Base-by-base conservation (phyloP, 1,139 yeast genomes). In the Sugiyamaella neomexicana region DNA sequence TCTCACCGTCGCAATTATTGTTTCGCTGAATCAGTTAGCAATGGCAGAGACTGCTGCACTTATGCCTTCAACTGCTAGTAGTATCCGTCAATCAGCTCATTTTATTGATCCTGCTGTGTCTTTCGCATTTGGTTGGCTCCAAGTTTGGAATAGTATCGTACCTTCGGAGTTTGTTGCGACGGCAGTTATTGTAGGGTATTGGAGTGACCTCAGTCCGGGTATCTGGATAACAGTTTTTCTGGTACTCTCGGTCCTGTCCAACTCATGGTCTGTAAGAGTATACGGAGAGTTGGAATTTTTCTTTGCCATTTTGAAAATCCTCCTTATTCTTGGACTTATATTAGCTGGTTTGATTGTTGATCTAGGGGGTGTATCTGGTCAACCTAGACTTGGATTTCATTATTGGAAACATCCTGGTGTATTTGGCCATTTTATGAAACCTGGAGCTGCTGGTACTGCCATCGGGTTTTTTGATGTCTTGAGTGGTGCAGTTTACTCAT, bases 161-260 rank as follows among this genome's bases (percentile, higher is more conserved):
- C 93, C 95, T 0, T 72, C 86, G 57, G 95, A 87, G 66, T 70
- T 88, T 56, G 88, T 85, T 47, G 89, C 95, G n/a, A 88, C 93
- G 1, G 79, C 91, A 1, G 79, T 86, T 72, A 81, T 87, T 16
- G 79, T 85, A 54, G 76, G 80, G 58, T 86, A 74, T 66, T 85
- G 90, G 89, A 69, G 54, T 74, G 81, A 58, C 78, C 31, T 51
- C 2, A 51, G 50, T 34, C 42, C 54, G 2, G 54, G 50, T 46
- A 85, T 85, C 0, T 85, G 86, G 66, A 82, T 82, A 23, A 79
- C 84, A 0, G 73, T 85, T 13, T 87, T 86, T 63, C 85, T 82
- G 68, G 65, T 81, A 0, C 67, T 79, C 0, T 80, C 84, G 43
- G 69, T 83, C 6, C 59, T 63, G 10, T 81, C 85, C 57, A 85